phyloP scores from a whole-genome alignment of 805 yeast species.

The Pichia ethanolica region DNA sequence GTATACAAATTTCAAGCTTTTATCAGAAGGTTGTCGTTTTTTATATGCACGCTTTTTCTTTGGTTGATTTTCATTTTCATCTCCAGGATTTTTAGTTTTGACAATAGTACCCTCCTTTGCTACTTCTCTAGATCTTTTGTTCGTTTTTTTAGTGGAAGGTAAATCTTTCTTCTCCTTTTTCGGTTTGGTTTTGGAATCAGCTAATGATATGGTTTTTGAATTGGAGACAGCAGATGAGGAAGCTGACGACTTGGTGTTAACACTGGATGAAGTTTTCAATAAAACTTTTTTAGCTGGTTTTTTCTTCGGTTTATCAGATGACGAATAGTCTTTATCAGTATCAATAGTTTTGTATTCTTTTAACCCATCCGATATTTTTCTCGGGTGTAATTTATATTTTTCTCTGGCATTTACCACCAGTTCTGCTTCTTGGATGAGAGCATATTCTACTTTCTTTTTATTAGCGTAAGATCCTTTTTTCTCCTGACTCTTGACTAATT shows the following conservation, averaged over 20 bases:
- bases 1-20: constrained; percentile 5
- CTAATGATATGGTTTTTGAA: background rate
- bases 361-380: background rate
- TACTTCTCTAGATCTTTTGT: background rate
- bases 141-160: background rate
- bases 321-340: constrained; percentile 6
- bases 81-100: background rate
- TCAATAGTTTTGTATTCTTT: constrained; percentile 12
- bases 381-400: constrained; percentile 18
- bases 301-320: constrained; percentile 2
- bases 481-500: constrained; percentile 44
- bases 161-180: constrained; percentile 3
- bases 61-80: background rate
- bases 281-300: background rate
- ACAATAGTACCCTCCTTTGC: background rate
- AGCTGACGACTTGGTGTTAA: background rate
- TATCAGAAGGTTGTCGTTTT: background rate
- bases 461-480: constrained; percentile 30
- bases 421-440: constrained; percentile 54
- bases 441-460: constrained; percentile 57
- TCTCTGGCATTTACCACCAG: constrained; percentile 45
- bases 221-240: no score
- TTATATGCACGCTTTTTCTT: constrained; percentile 5
- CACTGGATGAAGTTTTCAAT: background rate
- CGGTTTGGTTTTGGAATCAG: background rate